Conservation (phyloP, 1,139 yeast species). For the Saccharomyces hybrid region DNA sequence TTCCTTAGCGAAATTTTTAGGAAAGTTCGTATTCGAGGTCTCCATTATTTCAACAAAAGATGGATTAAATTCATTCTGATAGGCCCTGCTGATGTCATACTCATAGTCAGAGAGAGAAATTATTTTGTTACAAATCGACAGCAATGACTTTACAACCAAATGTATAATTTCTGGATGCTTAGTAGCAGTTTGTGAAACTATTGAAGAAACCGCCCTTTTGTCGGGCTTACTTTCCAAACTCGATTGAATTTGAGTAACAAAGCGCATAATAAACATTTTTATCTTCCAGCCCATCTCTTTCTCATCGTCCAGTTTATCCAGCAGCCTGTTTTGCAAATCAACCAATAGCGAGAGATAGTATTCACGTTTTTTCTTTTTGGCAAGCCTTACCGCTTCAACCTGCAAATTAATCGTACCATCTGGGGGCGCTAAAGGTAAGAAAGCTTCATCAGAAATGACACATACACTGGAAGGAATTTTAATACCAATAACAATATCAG, state of each 20-base stretch:
- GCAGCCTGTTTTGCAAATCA: constrained; percentile 39
- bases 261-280: constrained; percentile 45
- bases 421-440: constrained; percentile 51
- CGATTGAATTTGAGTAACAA: constrained; percentile 49
- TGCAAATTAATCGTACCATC: constrained; percentile 50
- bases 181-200: constrained; percentile 49
- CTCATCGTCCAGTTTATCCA: constrained; percentile 28
- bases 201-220: constrained; percentile 31
- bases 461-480: constrained; percentile 57
- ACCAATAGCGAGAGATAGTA: constrained; percentile 37
- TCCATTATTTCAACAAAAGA: constrained; percentile 38
- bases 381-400: constrained; percentile 46
- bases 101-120: constrained; percentile 45
- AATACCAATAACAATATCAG: constrained; percentile 40
- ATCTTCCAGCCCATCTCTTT: constrained; percentile 62
- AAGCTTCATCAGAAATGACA: constrained; percentile 39
- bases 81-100: constrained; percentile 43
- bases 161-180: constrained; percentile 70
- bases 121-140: constrained; percentile 48
- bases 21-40: constrained; percentile 37
- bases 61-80: constrained; percentile 38
- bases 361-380: constrained; percentile 51
- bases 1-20: constrained; percentile 43
- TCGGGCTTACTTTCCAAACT: constrained; percentile 46
- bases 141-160: constrained; percentile 54